Percentiles rank a stretch among this genome's conserved stretches.
Evolutionary conservation across 495 filamentous ascomycete genomes (phyloP).

Genomic region (Cladorrhinum samala): DNA sequence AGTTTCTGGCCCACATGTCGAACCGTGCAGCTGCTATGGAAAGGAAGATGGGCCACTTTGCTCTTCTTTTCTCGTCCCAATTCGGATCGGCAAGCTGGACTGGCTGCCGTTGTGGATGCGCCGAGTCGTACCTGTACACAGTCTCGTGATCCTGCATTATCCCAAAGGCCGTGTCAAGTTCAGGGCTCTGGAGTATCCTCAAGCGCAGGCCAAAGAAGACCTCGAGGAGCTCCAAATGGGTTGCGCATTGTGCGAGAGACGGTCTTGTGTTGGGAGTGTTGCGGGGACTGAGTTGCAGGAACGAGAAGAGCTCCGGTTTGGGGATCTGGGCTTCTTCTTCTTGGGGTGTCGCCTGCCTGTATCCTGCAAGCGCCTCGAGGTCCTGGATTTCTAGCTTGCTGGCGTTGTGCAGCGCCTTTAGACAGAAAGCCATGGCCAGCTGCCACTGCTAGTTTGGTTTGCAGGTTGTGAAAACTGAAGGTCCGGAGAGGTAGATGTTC

Average conservation of each 20-base stretch:
- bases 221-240: conserved; percentile 33
- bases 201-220: conserved; percentile 22
- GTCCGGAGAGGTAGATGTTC: too few species aligned
- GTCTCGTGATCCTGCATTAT: background rate
- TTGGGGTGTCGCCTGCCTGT: background rate
- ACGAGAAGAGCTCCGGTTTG: background rate
- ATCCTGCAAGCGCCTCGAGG: background rate
- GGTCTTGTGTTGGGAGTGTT: background rate
- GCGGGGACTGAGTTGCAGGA: background rate
- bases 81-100: conserved; percentile 9
- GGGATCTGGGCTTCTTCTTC: background rate
- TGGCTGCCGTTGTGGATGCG: background rate
- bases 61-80: background rate
- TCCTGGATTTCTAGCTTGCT: too few species aligned
- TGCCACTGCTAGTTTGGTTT: too few species aligned
- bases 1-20: background rate
- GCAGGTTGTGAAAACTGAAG: too few species aligned
- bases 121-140: background rate
- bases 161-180: conserved; percentile 11
- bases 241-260: conserved; percentile 29
- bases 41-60: conserved; percentile 4
- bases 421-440: too few species aligned
- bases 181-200: conserved; percentile 9
- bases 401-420: background rate
- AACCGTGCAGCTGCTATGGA: conserved; percentile 1